Percentiles rank a stretch among this genome's conserved stretches.
Conservation (phyloP, 2,329 filamentous ascomycete species). For the Claviceps sp. region DNA sequence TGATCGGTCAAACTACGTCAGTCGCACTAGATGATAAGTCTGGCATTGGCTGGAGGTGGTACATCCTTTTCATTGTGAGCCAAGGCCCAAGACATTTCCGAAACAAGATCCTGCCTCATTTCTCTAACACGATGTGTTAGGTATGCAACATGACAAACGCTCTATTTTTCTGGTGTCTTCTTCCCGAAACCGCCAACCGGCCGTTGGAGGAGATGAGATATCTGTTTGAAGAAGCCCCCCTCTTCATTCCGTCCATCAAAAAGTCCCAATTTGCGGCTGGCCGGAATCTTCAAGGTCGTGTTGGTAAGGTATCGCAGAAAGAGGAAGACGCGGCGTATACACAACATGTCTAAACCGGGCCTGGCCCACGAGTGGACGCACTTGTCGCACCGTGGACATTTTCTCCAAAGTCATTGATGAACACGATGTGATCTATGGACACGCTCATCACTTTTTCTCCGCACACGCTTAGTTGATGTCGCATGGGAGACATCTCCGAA, state of each 20-base stretch:
- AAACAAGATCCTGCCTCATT: neutral
- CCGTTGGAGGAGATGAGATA: neutral
- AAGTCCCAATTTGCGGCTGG: neutral
- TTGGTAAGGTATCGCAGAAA: neutral
- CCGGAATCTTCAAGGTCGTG: neutral
- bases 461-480: too few relatives aligned
- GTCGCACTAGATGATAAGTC: neutral
- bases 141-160: conserved; percentile 1
- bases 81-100: too few relatives aligned
- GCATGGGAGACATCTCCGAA: too few relatives aligned
- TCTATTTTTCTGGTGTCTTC: neutral
- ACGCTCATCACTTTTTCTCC: too few relatives aligned
- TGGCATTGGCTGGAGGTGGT: neutral
- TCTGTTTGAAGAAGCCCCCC: neutral
- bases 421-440: too few relatives aligned
- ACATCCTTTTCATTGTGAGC: neutral
- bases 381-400: too few relatives aligned
- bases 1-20: neutral
- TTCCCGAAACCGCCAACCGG: neutral
- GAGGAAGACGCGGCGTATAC: neutral
- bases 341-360: neutral
- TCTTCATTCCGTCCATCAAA: neutral
- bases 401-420: too few relatives aligned
- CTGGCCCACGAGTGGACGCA: too few relatives aligned
- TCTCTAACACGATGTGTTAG: neutral